Conservation (phyloP, 169 alveolate species). For the Plasmodium relictum region DNA sequence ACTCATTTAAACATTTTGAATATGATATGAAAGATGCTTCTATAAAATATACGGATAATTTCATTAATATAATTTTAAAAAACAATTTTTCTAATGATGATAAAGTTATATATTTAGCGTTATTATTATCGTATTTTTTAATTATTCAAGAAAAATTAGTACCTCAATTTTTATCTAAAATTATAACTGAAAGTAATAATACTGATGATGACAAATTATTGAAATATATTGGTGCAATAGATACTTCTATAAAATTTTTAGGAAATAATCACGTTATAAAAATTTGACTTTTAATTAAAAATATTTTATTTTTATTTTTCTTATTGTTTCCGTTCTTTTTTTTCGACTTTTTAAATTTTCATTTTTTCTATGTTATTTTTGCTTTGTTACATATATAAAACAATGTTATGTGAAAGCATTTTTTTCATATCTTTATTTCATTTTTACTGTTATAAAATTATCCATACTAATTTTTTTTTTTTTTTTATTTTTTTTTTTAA, state of each 20-base stretch:
- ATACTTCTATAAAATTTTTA: conserved; percentile 19
- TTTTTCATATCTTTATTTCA: no score
- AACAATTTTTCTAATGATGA: conserved; percentile 4
- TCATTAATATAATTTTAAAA: conserved; percentile 35
- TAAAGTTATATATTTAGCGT: background rate
- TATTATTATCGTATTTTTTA: conserved; percentile 30
- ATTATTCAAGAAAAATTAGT: conserved; percentile 19
- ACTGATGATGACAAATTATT: background rate
- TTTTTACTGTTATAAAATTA: no score
- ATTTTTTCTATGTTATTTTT: no score
- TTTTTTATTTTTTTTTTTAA: no score
- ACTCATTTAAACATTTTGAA: background rate
- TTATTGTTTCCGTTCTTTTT: background rate
- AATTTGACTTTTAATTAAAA: no score
- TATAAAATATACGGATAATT: conserved; percentile 28
- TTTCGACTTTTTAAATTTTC: background rate
- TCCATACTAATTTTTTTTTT: no score
- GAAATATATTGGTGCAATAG: conserved; percentile 20
- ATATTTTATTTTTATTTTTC: background rate
- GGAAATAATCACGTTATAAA: conserved; percentile 14
- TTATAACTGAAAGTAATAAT: conserved; percentile 17
- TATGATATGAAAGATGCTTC: conserved; percentile 17
- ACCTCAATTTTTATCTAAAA: conserved; percentile 41
- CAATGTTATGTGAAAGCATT: no score
- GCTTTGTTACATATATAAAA: no score